Percentiles rank a stretch among this genome's conserved stretches.
Evolutionary conservation across 2,329 filamentous ascomycete species (phyloP).

Genomic region (Fusarium falciforme): DNA sequence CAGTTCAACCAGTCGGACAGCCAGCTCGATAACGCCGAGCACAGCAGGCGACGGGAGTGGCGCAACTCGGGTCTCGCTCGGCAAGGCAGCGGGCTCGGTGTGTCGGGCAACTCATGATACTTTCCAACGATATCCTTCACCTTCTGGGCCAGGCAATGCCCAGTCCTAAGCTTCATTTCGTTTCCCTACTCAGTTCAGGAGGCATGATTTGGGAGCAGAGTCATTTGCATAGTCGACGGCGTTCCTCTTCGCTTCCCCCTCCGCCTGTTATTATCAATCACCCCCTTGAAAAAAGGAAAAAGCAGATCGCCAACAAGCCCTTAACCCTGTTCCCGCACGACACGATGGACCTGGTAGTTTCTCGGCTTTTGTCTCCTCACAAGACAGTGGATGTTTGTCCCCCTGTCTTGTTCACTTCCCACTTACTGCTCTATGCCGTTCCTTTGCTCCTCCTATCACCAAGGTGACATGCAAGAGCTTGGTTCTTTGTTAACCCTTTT

Average conservation of each 20-base stretch:
- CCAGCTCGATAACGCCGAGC: conserved; percentile 53
- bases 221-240: conserved; percentile 54
- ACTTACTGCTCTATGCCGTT: conserved; percentile 19
- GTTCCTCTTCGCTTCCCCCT: conserved; percentile 46
- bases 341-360: conserved; percentile 40
- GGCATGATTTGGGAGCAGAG: conserved; percentile 48
- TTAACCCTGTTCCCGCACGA: conserved; percentile 31
- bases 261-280: conserved; percentile 18
- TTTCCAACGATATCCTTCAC: conserved; percentile 29
- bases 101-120: conserved; percentile 58
- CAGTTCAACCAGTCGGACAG: conserved; percentile 59
- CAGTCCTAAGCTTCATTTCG: conserved; percentile 30
- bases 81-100: conserved; percentile 62
- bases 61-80: conserved; percentile 67
- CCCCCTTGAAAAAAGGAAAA: conserved; percentile 32
- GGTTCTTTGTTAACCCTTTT: conserved; percentile 30
- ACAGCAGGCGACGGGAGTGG: conserved; percentile 64
- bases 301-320: conserved; percentile 24
- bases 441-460: conserved; percentile 19
- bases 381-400: background rate
- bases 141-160: conserved; percentile 29
- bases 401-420: conserved; percentile 21
- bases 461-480: conserved; percentile 22
- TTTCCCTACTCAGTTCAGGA: conserved; percentile 39
- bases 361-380: conserved; percentile 3